A percentile compares a stretch with the other conserved stretches of the same genome.
These are phyloP conservation scores for Neopestalotiopsis rosae DNA, from an alignment of 2,329 filamentous ascomycete species.

Conservation along the genomic window DNA sequence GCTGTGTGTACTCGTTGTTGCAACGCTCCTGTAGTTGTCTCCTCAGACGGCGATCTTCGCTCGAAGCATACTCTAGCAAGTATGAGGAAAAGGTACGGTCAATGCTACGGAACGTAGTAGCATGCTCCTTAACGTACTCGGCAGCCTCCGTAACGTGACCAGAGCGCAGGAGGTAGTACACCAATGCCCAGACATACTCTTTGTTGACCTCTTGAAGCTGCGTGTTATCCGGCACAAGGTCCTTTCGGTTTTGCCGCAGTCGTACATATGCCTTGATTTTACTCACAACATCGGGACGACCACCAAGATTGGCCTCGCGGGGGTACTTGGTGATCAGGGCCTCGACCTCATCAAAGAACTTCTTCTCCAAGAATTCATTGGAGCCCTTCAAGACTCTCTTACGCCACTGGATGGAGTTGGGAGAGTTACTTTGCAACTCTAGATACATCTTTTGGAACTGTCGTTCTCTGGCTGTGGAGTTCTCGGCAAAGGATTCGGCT, in stretches of 20 bases:
- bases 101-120: constrained; percentile 82
- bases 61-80: constrained; percentile 81
- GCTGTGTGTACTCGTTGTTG: constrained; percentile 87
- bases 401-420: constrained; percentile 68
- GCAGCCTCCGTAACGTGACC: constrained; percentile 86
- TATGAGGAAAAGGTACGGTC: constrained; percentile 91
- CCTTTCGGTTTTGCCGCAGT: constrained; percentile 78
- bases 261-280: constrained; percentile 94
- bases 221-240: constrained; percentile 80
- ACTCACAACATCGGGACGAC: constrained; percentile 84
- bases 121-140: constrained; percentile 82
- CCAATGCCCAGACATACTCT: constrained; percentile 90
- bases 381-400: constrained; percentile 83
- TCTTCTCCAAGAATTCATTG: constrained; percentile 78
- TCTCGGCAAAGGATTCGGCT: constrained; percentile 61
- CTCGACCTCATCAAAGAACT: constrained; percentile 81
- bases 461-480: constrained; percentile 74
- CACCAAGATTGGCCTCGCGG: constrained; percentile 86
- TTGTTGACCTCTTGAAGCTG: constrained; percentile 80
- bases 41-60: constrained; percentile 76
- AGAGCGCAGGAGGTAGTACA: constrained; percentile 88
- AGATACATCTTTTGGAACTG: constrained; percentile 79
- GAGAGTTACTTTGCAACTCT: constrained; percentile 72
- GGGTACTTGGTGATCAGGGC: constrained; percentile 80
- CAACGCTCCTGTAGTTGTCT: constrained; percentile 85